Evolutionary conservation across 805 yeast species (phyloP).

Genomic region (Yarrowia sp.): DNA sequence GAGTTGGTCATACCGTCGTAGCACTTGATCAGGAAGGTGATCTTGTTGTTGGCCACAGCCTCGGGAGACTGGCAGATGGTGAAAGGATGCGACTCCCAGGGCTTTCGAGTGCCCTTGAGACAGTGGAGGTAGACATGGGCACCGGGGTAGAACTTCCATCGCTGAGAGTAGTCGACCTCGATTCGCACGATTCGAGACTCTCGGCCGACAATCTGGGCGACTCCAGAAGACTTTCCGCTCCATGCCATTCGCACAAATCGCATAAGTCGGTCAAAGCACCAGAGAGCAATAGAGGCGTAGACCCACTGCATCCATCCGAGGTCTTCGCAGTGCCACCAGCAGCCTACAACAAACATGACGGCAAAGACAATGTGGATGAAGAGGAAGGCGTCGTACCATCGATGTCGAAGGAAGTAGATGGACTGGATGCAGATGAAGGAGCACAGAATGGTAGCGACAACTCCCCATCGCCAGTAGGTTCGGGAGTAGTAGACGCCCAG

Average conservation of each 20-base stretch:
- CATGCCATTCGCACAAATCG: slow-evolving; percentile 61
- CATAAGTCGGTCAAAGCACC: slow-evolving; percentile 71
- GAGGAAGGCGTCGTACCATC: slow-evolving; percentile 66
- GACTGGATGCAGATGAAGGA: slow-evolving; percentile 59
- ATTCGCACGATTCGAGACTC: slow-evolving; percentile 35
- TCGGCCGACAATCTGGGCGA: slow-evolving; percentile 27
- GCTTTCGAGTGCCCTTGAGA: slow-evolving; percentile 52
- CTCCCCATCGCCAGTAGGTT: slow-evolving; percentile 48
- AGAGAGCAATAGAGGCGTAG: slow-evolving; percentile 65
- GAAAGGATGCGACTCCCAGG: slow-evolving; percentile 80
- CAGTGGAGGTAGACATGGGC: slow-evolving; percentile 66
- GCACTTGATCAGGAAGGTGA: slow-evolving; percentile 41
- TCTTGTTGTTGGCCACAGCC: slow-evolving; percentile 41
- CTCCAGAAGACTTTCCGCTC: slow-evolving; percentile 58
- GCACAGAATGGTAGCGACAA: slow-evolving; percentile 54
- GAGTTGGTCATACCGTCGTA: slow-evolving; percentile 43
- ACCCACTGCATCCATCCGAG: slow-evolving; percentile 57
- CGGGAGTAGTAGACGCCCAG: slow-evolving; percentile 7
- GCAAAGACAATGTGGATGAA: slow-evolving; percentile 65
- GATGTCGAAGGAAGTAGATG: slow-evolving; percentile 58
- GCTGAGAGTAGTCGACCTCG: slow-evolving; percentile 40
- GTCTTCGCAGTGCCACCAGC: slow-evolving; percentile 63
- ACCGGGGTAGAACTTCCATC: slow-evolving; percentile 62
- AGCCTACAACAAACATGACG: slow-evolving; percentile 58
- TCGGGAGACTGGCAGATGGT: slow-evolving; percentile 51